Percentiles rank a stretch among this genome's conserved stretches.
Conservation (phyloP, 176 grass and related monocot species). For the Themeda triandra region DNA sequence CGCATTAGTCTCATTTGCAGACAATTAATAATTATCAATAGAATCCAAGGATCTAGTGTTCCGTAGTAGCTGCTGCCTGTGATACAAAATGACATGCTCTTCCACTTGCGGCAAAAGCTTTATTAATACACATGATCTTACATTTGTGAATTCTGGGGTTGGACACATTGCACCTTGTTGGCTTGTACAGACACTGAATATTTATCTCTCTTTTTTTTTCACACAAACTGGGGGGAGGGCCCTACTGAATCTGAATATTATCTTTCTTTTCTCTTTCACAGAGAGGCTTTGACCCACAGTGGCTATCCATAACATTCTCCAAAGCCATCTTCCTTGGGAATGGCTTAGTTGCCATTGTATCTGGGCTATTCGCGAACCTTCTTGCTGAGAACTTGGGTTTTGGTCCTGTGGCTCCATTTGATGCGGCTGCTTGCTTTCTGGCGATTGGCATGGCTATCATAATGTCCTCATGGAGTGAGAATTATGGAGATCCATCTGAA, state of each 20-base stretch:
- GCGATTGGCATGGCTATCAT: constrained; percentile 94
- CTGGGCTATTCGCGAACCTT: constrained; percentile 78
- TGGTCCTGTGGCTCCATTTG: constrained; percentile 88
- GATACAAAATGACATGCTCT: neutral
- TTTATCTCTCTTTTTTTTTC: constrained; percentile 11
- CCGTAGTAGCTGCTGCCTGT: constrained; percentile 22
- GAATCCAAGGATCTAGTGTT: constrained; percentile 38
- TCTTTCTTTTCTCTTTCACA: constrained; percentile 32
- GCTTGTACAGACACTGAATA: neutral
- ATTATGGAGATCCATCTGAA: constrained; percentile 88
- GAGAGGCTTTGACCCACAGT: constrained; percentile 90
- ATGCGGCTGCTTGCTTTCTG: constrained; percentile 89
- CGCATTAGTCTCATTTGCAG: neutral
- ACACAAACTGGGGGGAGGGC: neutral
- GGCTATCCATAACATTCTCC: constrained; percentile 94
- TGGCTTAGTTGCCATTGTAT: constrained; percentile 79
- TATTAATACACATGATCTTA: neutral
- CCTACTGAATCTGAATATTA: constrained; percentile 15
- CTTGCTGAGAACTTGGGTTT: constrained; percentile 86
- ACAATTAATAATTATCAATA: constrained; percentile 29
- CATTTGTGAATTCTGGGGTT: neutral
- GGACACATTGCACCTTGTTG: neutral
- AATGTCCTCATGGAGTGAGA: constrained; percentile 84
- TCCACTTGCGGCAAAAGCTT: constrained; percentile 1
- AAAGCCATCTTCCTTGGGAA: constrained; percentile 99